phyloP scores from a whole-genome alignment of 2,329 filamentous ascomycete species.

The Botrytis paeoniae region DNA sequence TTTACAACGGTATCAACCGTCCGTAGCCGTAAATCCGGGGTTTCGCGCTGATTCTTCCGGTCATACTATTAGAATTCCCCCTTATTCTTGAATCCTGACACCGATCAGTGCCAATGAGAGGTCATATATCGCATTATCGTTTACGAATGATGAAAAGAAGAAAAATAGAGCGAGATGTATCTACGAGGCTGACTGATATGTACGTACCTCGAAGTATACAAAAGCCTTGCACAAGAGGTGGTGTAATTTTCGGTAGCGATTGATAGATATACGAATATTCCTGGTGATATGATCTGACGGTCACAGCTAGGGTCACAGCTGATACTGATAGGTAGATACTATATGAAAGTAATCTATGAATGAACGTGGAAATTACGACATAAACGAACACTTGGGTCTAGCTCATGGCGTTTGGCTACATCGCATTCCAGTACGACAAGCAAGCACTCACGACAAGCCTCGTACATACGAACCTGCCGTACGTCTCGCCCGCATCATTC shows the following conservation, averaged over 20 bases:
- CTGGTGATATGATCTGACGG: background rate
- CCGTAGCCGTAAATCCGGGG: background rate
- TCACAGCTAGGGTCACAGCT: background rate
- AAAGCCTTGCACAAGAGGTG: background rate
- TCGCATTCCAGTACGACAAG: background rate
- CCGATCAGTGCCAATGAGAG: background rate
- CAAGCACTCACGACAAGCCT: background rate
- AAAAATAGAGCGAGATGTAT: background rate
- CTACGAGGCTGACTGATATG: background rate
- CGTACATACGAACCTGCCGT: background rate
- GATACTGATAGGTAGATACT: background rate
- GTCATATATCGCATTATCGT: background rate
- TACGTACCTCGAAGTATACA: background rate
- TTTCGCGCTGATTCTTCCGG: background rate
- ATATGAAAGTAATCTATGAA: background rate
- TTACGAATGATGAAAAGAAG: background rate
- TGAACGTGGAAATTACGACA: conserved; percentile 8
- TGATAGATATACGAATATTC: background rate
- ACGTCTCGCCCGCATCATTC: background rate
- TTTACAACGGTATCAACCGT: background rate
- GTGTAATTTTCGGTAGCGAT: background rate
- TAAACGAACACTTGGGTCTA: background rate
- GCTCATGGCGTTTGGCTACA: background rate
- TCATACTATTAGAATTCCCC: background rate
- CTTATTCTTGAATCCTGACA: background rate